Evolutionary conservation across 768 basidiomycete species (phyloP).

Genomic region (Tylopilus vinaceipallidus): DNA sequence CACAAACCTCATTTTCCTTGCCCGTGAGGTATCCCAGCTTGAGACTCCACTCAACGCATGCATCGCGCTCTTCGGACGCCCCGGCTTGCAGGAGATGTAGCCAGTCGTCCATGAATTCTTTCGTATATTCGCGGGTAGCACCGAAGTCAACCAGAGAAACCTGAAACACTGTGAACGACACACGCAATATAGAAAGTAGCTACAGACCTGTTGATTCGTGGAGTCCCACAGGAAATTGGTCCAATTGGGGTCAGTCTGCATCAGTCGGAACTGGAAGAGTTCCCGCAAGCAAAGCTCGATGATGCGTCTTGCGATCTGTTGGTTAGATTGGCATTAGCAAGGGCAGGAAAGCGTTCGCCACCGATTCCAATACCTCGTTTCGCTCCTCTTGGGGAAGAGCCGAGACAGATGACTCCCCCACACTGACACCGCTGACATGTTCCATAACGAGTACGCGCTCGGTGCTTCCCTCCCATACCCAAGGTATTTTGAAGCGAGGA

Average conservation of each 20-base stretch:
- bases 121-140: conserved; percentile 83
- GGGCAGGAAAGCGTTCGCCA: neutral
- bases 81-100: conserved; percentile 80
- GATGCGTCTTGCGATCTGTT: conserved; percentile 78
- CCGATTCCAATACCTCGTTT: conserved; percentile 57
- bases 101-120: conserved; percentile 89
- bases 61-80: conserved; percentile 59
- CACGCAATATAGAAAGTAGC: neutral
- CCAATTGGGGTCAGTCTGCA: conserved; percentile 99
- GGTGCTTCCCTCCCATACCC: conserved; percentile 82
- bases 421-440: conserved; percentile 71
- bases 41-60: conserved; percentile 71
- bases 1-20: conserved; percentile 71
- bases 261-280: conserved; percentile 84
- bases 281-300: conserved; percentile 87
- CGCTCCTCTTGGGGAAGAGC: conserved; percentile 62
- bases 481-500: conserved; percentile 76
- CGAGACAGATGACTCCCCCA: conserved; percentile 61
- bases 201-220: conserved; percentile 54
- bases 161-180: conserved; percentile 33
- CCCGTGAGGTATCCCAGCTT: conserved; percentile 90
- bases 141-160: conserved; percentile 95
- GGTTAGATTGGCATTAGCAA: neutral
- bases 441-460: conserved; percentile 89
- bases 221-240: conserved; percentile 93